Base-by-base conservation (phyloP, 2,329 filamentous ascomycete genomes). In the Pseudocercospora macadamiae region DNA sequence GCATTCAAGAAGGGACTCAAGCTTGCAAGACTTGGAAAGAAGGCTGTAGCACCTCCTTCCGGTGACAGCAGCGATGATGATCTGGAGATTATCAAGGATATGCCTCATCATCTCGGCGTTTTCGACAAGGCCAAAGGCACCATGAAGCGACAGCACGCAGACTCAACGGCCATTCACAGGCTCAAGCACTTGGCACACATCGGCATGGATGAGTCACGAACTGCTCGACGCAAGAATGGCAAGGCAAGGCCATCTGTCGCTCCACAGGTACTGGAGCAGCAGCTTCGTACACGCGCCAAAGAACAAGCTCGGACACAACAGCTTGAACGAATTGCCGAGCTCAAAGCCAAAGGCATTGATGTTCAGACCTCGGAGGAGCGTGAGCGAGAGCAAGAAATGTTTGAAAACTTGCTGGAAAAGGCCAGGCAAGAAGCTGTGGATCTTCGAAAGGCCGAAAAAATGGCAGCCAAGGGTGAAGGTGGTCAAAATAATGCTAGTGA, bases 341-440 rank as follows among this genome's bases (percentile, higher is more conserved):
- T 99, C 37, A 86, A 85, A 68, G 87, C 89, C 9, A 91, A 89
- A 74, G 95, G 95, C 6, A 83, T 97, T 23, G 79, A 89, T 21
- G 81, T 97, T 16, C 89, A 93, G 73, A 96, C 90, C 0, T 86
- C 88, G 2, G 93, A 97, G 74, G 93, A 99, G 73, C 86, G 90
- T 18, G 89, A 93, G 70, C 85, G 86, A 30, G 89, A 96, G 71
- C 86, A 91, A 73, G 86, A 89, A 57, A 86, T 93, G 59, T 86
- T 96, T 10, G 95, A 97, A 67, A 89, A 97, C 69, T 83, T 97
- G 60, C 85, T 97, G 23, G 89, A 93, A 48, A 92, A 88, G 68
- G 93, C 93, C 18, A 83, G 92, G 57, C 82, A 86, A 61, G 91
- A 97, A 71, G 93, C 88, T 1, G 84, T 89, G 44, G 87, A 89